A percentile compares a stretch with the other conserved stretches of the same genome.
phyloP scores from a whole-genome alignment of 1,284 basidiomycete species.

The Boletus smithii region DNA sequence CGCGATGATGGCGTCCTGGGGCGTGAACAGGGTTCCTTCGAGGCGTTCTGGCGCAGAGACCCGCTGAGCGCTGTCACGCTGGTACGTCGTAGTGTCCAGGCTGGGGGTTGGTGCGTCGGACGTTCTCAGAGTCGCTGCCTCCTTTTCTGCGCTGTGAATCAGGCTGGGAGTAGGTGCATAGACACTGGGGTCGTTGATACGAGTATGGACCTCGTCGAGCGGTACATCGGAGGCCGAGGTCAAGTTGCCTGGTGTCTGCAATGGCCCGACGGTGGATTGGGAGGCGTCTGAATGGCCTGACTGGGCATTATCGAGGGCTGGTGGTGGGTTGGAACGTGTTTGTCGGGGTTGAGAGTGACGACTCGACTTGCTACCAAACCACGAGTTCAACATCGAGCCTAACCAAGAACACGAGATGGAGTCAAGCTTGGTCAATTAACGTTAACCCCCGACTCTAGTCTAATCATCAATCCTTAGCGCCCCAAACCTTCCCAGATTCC shows the following conservation, averaged over 20 bases:
- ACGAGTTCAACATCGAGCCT: constrained; percentile 24
- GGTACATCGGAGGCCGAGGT: constrained; percentile 23
- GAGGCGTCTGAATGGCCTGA: constrained; percentile 12
- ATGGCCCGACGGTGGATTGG: constrained; percentile 17
- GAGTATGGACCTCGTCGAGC: constrained; percentile 22
- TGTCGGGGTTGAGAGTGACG: constrained; percentile 18
- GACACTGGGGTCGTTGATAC: constrained; percentile 25
- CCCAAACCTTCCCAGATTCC: constrained; percentile 24
- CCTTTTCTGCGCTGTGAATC: constrained; percentile 18
- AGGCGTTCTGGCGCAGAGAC: not conserved
- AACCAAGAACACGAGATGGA: too few species aligned
- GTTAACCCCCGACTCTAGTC: too few species aligned
- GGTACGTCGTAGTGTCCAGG: constrained; percentile 2
- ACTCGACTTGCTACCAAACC: constrained; percentile 29
- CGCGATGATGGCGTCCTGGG: constrained; percentile 60
- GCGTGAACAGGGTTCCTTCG: constrained; percentile 40
- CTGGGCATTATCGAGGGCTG: constrained; percentile 5
- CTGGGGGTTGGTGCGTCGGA: constrained; percentile 7
- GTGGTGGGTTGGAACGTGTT: not conserved
- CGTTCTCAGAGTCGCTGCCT: constrained; percentile 10
- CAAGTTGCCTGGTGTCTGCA: constrained; percentile 12
- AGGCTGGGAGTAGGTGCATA: constrained; percentile 23
- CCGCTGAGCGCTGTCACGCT: not conserved
- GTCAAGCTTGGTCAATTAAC: too few species aligned
- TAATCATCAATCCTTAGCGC: constrained; percentile 36